phyloP scores from a whole-genome alignment of 768 basidiomycete species.

The Auriscalpium microsporum region DNA sequence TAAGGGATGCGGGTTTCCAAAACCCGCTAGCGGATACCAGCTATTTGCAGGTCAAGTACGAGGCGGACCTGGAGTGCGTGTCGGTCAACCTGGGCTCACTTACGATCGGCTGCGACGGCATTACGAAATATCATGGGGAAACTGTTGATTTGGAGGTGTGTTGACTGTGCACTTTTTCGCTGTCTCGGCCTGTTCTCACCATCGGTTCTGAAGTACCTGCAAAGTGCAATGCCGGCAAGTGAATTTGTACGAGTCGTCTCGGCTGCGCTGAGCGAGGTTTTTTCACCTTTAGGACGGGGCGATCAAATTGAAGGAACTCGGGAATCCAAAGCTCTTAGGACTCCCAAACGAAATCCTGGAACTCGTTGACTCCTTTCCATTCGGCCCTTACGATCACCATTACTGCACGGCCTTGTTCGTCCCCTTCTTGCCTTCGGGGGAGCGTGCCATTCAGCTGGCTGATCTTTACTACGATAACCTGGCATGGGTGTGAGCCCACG shows the following conservation, averaged over 20 bases:
- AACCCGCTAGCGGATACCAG: not conserved
- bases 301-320: not conserved
- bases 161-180: too few species aligned
- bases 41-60: not conserved
- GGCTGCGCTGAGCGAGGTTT: too few species aligned
- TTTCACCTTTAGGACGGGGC: too few species aligned
- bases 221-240: slow-evolving; percentile 13
- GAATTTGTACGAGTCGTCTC: too few species aligned
- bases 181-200: too few species aligned
- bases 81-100: slow-evolving; percentile 39
- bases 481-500: slow-evolving; percentile 39
- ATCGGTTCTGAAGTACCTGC: slow-evolving; percentile 12
- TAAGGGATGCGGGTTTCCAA: not conserved
- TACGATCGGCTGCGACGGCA: slow-evolving; percentile 40
- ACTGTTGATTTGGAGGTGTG: slow-evolving; percentile 41
- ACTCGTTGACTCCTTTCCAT: slow-evolving; percentile 41
- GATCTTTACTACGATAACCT: slow-evolving; percentile 36
- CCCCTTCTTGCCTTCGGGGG: not conserved
- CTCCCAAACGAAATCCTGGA: slow-evolving; percentile 37
- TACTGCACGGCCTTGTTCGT: slow-evolving; percentile 25
- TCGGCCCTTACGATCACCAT: slow-evolving; percentile 34
- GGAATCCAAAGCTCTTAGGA: slow-evolving; percentile 21
- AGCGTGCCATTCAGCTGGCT: slow-evolving; percentile 31
- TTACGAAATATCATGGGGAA: slow-evolving; percentile 41
- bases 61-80: slow-evolving; percentile 22